Percentiles rank a stretch among this genome's conserved stretches.
These are phyloP conservation scores for Fusarium sp. DNA, from an alignment of 2,329 filamentous ascomycete genomes.

Conservation along the genomic window DNA sequence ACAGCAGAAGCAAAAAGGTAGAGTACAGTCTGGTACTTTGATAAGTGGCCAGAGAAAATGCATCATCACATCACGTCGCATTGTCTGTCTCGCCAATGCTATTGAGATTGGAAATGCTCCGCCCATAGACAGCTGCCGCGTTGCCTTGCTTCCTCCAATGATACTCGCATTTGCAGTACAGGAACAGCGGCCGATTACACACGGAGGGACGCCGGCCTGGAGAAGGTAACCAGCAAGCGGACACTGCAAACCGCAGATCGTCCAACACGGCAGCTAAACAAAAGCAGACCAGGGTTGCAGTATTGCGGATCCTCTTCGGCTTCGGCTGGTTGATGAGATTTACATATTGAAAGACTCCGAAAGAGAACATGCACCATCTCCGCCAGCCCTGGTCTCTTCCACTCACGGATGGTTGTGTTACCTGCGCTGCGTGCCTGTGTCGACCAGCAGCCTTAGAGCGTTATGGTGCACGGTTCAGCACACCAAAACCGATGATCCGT, in stretches of 20 bases:
- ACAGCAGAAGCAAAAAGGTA: conserved; percentile 5
- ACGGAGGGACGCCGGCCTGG: conserved; percentile 25
- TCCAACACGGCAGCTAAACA: conserved; percentile 39
- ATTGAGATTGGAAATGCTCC: conserved; percentile 41
- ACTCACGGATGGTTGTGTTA: conserved; percentile 26
- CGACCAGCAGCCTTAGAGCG: conserved; percentile 37
- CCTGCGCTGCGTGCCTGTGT: conserved; percentile 38
- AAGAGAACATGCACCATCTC: conserved; percentile 41
- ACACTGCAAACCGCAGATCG: conserved; percentile 45
- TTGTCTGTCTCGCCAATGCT: conserved; percentile 34
- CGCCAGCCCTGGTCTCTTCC: conserved; percentile 38
- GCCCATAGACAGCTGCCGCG: conserved; percentile 40
- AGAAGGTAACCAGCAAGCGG: conserved; percentile 29
- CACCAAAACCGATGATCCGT: conserved; percentile 38
- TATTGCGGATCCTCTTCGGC: conserved; percentile 37
- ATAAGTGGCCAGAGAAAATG: conserved; percentile 38
- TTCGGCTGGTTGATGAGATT: conserved; percentile 39
- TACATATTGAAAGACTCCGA: conserved; percentile 34
- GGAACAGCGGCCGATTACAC: conserved; percentile 37
- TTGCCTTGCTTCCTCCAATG: conserved; percentile 36
- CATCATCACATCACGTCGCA: conserved; percentile 46
- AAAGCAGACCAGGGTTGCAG: conserved; percentile 40
- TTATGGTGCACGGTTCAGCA: conserved; percentile 43
- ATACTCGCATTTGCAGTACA: conserved; percentile 23
- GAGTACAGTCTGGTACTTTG: conserved; percentile 11